Base-by-base conservation (phyloP, 495 filamentous ascomycete species). In the Collariella sp. region DNA sequence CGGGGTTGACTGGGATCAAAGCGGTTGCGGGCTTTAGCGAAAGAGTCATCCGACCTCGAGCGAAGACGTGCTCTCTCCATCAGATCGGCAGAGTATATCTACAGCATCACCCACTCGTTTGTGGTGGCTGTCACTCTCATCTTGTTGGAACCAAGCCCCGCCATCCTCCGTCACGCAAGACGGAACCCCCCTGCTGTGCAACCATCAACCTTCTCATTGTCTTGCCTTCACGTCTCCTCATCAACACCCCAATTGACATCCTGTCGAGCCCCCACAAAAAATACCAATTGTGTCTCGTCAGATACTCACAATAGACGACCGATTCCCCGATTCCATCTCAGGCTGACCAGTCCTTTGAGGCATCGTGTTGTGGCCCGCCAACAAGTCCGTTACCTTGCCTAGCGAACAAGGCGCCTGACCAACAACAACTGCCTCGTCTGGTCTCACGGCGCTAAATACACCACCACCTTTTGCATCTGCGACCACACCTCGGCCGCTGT, bases 11-110 rank as follows among this genome's bases (percentile, higher is more conserved):
- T 12, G 31, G n/a, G 44, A 24, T 45, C 45, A 29, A 52, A 46
- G 34, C 29, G 31, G 23, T 26, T 31, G 29, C 24, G 13, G 31
- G 23, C n/a, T 12, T 33, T 22, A 52, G 20, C 50, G 45, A 46
- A 62, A 55, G 52, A 64, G 59, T 64, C 64, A 67, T 60, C 56
- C 57, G 52, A 51, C 44, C 22, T 40, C 15, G 39, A 60, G 41
- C 46, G 19, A 31, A 48, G 19, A 45, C n/a, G n/a, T n/a, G n/a
- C n/a, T n/a, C n/a, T n/a, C n/a, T n/a, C n/a, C n/a, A n/a, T n/a
- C n/a, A n/a, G n/a, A n/a, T n/a, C n/a, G n/a, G n/a, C n/a, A n/a
- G n/a, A n/a, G n/a, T n/a, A n/a, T n/a, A n/a, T n/a, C n/a, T n/a
- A n/a, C 46, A 49, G n/a, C 40, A 29, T 34, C 24, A 20, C 26